phyloP scores from a whole-genome alignment of 371 early-diverging fungal genomes.

The Mucor plumbeus region DNA sequence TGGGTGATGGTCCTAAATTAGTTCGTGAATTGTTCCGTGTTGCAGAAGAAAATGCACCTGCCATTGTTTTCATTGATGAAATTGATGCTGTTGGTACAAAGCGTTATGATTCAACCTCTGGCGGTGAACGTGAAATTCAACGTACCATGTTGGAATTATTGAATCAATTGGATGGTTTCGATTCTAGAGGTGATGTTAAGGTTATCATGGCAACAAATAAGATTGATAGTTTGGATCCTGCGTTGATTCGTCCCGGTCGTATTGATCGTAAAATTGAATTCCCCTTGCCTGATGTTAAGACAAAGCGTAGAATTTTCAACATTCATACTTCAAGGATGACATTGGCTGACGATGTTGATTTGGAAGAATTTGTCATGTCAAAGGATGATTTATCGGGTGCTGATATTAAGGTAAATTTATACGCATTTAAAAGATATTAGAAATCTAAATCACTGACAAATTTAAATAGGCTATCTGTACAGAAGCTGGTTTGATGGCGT shows the following conservation, averaged over 20 bases:
- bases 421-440: background rate
- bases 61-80: constrained; percentile 99
- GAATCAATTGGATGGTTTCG: constrained; percentile 99
- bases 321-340: constrained; percentile 99
- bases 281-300: constrained; percentile 98
- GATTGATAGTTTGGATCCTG: constrained; percentile 99
- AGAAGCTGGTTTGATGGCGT: constrained; percentile 98
- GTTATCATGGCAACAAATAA: constrained; percentile 99
- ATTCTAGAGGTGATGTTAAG: constrained; percentile 99
- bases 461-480: constrained; percentile 94
- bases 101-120: constrained; percentile 97
- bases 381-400: constrained; percentile 99
- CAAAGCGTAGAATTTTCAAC: constrained; percentile 98
- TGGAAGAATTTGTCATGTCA: constrained; percentile 98
- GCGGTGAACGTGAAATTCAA: constrained; percentile 99
- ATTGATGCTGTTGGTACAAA: constrained; percentile 99
- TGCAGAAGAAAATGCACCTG: constrained; percentile 99
- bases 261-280: constrained; percentile 99
- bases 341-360: constrained; percentile 94
- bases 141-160: constrained; percentile 99
- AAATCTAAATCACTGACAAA: background rate
- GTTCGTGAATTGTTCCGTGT: constrained; percentile 99
- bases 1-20: constrained; percentile 99
- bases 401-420: constrained; percentile 89
- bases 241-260: constrained; percentile 99